Evolutionary conservation across 2,329 filamentous ascomycete genomes (phyloP), one percentile per base, ranked within the genome.

Genomic region (Blumeriella jaapii): DNA sequence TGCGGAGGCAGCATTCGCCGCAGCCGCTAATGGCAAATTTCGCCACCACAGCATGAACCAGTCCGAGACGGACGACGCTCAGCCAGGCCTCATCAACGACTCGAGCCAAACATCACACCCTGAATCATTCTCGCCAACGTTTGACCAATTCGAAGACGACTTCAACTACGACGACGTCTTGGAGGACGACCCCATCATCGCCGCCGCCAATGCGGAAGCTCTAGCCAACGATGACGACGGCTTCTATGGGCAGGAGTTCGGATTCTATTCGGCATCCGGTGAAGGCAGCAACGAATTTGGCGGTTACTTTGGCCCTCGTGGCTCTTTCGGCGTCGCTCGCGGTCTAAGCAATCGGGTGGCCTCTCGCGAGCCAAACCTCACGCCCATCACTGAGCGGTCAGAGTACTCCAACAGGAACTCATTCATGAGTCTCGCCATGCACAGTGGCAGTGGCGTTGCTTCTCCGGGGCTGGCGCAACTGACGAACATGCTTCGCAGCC

Each of bases 331-430:
- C 2, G 50, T 78, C 11, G 50, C 38, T 22, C 74, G 84, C 22
- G 78, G 69, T 43, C 74, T 74, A 36, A 91, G 82, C 45, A 86
- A 83, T 13, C 74, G 78, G 10, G 67, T 78, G 33, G 74, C 78
- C 18, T 82, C 82, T 13, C 74, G 81, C 25, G 89, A 95, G 55
- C 89, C 91, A 1, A 95, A 91, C 50, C 63, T 98, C 30, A 96
- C 91, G 1, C 91, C 91, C 5, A 96, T 98, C 50, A 96, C 89
- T 0, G 91, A 96, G 57, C 74, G 87, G 9, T 93, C 84, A 40
- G 91, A 98, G 59, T 95, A 93, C 64, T 94, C 85, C 26, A 94
- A 93, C 40, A 76, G 91, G 28, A 96, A 95, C 55, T 93, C 83
- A 1, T 74, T 93, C 39, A 63, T 89, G 42, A 67, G 65, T 6